These are phyloP conservation scores for Candida ortonii DNA, from an alignment of 805 yeast species.

Conservation along the genomic window DNA sequence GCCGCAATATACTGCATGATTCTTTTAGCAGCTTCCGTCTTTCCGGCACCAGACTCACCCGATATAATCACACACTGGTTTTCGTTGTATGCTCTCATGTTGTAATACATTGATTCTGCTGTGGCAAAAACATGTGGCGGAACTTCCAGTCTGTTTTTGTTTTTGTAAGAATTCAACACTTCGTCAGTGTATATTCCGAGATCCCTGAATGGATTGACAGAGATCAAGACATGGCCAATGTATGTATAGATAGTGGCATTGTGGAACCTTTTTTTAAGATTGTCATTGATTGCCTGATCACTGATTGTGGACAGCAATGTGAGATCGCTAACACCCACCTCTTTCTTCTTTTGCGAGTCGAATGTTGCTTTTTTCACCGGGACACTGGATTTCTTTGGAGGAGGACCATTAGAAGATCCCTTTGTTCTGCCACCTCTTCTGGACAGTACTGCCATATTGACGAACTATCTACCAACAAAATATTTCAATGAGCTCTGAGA, in stretches of 20 bases:
- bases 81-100: slow-evolving; percentile 89
- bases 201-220: slow-evolving; percentile 95
- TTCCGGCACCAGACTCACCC: slow-evolving; percentile 98
- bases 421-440: slow-evolving; percentile 69
- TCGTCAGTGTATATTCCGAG: slow-evolving; percentile 90
- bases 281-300: slow-evolving; percentile 90
- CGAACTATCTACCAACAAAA: neutral
- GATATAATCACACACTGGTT: slow-evolving; percentile 96
- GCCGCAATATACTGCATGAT: slow-evolving; percentile 96
- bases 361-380: slow-evolving; percentile 85
- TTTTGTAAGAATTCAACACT: slow-evolving; percentile 71
- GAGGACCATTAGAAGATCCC: slow-evolving; percentile 43
- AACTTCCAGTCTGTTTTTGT: slow-evolving; percentile 91
- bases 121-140: slow-evolving; percentile 98
- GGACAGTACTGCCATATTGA: slow-evolving; percentile 29
- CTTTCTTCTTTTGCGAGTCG: slow-evolving; percentile 83
- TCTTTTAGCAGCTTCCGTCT: slow-evolving; percentile 96
- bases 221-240: slow-evolving; percentile 90
- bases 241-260: slow-evolving; percentile 89
- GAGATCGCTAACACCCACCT: slow-evolving; percentile 96
- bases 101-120: slow-evolving; percentile 95
- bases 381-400: slow-evolving; percentile 48
- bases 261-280: slow-evolving; percentile 82
- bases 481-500: too few relatives aligned
- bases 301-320: slow-evolving; percentile 84